A percentile compares a stretch with the other conserved stretches of the same genome.
phyloP scores from a whole-genome alignment of 805 yeast genomes.

The Priceomyces haplophilus region DNA sequence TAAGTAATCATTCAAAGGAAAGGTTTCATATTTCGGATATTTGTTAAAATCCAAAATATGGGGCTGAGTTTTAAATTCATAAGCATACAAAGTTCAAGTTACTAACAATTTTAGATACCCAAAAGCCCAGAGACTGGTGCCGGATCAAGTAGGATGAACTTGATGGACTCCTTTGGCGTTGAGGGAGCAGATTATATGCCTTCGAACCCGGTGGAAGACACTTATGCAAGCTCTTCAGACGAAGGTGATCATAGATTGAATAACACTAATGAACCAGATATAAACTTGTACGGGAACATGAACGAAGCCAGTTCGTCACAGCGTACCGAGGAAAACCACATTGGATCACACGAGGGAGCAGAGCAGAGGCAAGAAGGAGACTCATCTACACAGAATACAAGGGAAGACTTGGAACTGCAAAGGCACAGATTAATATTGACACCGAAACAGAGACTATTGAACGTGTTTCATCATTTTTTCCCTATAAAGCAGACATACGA shows the following conservation, averaged over 20 bases:
- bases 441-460: constrained; percentile 27
- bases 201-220: background rate
- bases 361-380: constrained; percentile 9
- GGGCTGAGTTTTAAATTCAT: background rate
- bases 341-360: background rate
- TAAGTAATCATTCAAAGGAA: background rate
- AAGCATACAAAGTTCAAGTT: background rate
- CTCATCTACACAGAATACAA: constrained; percentile 7
- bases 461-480: constrained; percentile 31
- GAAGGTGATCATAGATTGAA: constrained; percentile 7
- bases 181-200: background rate
- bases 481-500: constrained; percentile 43
- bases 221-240: background rate
- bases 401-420: constrained; percentile 31
- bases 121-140: background rate
- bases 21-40: background rate
- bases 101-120: background rate
- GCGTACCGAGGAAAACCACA: background rate
- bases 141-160: background rate
- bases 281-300: background rate
- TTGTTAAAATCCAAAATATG: background rate
- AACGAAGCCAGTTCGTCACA: constrained; percentile 1
- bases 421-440: constrained; percentile 17
- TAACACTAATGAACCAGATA: constrained; percentile 2
- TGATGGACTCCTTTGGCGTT: background rate